Evolutionary conservation across 2,329 filamentous ascomycete species (phyloP), one percentile per base, ranked within the genome.

Genomic region (Cytospora paraplurivora): DNA sequence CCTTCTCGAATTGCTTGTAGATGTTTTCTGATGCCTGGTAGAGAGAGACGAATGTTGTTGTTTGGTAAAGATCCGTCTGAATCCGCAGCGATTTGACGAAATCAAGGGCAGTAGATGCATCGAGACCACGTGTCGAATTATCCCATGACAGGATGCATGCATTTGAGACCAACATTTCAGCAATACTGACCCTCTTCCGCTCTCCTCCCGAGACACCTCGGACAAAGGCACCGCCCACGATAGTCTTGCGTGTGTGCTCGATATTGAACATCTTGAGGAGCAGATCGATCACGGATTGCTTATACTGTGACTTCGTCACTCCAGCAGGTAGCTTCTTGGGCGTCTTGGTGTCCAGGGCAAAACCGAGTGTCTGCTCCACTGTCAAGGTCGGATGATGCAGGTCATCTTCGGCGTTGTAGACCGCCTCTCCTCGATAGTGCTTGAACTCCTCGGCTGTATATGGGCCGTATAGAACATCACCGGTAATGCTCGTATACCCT

Each of bases 181-280:
- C 90, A 66, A 96, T 94, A 27, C 88, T 90, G 7, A 93, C 91
- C 67, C 90, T 87, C 77, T 92, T 92, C 62, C 89, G 81, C 76
- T 94, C 91, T 62, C 89, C 91, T 66, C 90, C 92, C 53, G 87
- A 92, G 0, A 96, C 83, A 73, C 92, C 93, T 57, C 91, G 88
- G 21, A 95, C 84, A 67, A 94, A 92, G 0, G 86, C 85, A 67
- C 95, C 90, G 8, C 93, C 93, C 33, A 97, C 92, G 35, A 94
- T 86, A 0, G 93, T 97, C 72, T 93, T 85, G 58, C 86, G 84
- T 0, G 92, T 96, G 75, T 97, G 92, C 74, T 93, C 90, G 60
- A 97, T 96, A 72, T 94, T 95, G 81, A 97, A 96, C 90, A 96
- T 95, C 72, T 91, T 92, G 58, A 97, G 80, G 64, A 97, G 81